Base-by-base conservation (phyloP, 2,329 filamentous ascomycete genomes). In the Cladosporium cucumerinum region DNA sequence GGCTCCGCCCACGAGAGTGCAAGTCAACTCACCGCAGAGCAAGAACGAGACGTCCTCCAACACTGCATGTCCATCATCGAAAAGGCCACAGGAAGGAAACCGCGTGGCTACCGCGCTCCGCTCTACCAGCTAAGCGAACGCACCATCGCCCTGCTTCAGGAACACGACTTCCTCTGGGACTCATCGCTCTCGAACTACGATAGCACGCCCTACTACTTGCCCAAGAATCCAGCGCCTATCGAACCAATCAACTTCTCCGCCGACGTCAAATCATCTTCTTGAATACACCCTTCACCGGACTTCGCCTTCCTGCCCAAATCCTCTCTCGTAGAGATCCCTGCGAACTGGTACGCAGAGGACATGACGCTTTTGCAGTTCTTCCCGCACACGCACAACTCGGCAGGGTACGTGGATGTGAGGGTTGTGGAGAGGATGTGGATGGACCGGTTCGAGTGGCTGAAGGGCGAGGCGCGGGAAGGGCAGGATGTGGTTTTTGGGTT, bases 381-480 rank as follows among this genome's bases (percentile, higher is more conserved):
- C 63, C 81, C 81, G 8, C 77, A 82, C 60, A 76, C 75, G 12
- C 70, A 78, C 1, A 87, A 87, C 66, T 83, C 81, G 2, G 81
- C 84, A 51, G 86, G 86, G 1, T 88, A 86, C 70, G 84, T 87
- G 0, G 82, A 85, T 61, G 81, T 83, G 5, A 78, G 81, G 11
- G 79, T 84, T 1, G 80, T 88, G 30, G 85, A 88, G 77, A 79
- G 82, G 66, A 84, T 87, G 78, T 88, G 86, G 86, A 82, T 79
- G 69, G 85, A 87, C 69, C 80, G 84, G 14, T 86, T 87, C 69
- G 78, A 83, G 66, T 88, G 81, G 79, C 76, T 87, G n/a, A 65
- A 69, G 48, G 66, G 66, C 3, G 79, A 81, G 69, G 69, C 79
- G 65, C 73, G 74, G 16, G 68, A 69, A 16, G 73, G 78, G 66